phyloP scores from a whole-genome alignment of 768 basidiomycete species.

The Lentinula boryana region DNA sequence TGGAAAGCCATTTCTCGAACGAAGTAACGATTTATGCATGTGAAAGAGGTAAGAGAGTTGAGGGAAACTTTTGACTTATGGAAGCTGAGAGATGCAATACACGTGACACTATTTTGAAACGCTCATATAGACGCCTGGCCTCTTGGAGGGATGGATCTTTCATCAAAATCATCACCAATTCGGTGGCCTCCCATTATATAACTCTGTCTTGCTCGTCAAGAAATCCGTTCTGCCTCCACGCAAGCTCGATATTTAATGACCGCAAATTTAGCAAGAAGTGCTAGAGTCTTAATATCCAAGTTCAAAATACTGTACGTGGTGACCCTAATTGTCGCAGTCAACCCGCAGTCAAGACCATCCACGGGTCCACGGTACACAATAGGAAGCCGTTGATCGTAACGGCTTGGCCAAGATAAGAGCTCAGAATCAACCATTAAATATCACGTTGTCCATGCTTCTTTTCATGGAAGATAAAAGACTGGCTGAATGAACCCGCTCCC shows the following conservation, averaged over 20 bases:
- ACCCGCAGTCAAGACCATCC: background rate
- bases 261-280: no score
- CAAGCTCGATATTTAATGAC: no score
- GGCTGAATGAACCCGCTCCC: background rate
- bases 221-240: no score
- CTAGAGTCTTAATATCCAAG: no score
- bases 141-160: no score
- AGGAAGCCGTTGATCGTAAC: background rate
- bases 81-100: background rate
- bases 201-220: no score
- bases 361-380: background rate
- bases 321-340: background rate
- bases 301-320: background rate
- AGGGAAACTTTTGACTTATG: background rate
- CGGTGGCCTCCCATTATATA: no score
- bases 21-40: constrained; percentile 3
- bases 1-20: background rate
- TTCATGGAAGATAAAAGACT: background rate
- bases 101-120: background rate
- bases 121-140: no score
- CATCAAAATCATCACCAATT: no score
- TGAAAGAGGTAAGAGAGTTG: background rate
- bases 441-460: background rate
- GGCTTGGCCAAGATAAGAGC: background rate
- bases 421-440: background rate